Evolutionary conservation across 140 eudicot species (phyloP), one percentile per base, ranked within the genome.

Genomic region (Senecio squalidus): DNA sequence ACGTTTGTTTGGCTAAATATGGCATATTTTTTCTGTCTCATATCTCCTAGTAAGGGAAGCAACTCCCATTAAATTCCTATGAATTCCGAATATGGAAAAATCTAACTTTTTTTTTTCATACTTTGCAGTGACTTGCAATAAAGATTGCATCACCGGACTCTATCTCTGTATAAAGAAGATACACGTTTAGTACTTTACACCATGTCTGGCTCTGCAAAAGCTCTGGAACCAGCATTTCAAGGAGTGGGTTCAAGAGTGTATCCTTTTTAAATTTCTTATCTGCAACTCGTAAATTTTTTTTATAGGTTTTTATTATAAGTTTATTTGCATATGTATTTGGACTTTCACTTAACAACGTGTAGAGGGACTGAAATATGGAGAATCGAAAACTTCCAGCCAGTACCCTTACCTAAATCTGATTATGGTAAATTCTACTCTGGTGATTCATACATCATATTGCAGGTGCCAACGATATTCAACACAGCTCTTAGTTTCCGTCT

Each of bases 291-390:
- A 16, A 55, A 6, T 39, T 25, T 5, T 8, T 17, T 24, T 46
- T 52, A 18, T 3, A 2, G 41, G 14, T 48, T 15, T 9, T 55
- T 64, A 34, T 44, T 28, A 36, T 50, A 47, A 18, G 20, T 46
- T n/a, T 61, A 23, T 40, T 33, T 69, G 3, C 27, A 6, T 14
- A 67, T 20, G 20, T 13, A 39, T 77, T n/a, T 47, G 60, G 64
- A 66, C 30, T 47, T 71, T 47, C 60, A 40, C 86, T 86, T 86
- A 80, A 86, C 95, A 43, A 50, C 43, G 30, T 31, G 17, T 68
- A 93, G 99, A 70, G 99, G 99, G 69, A 88, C 89, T 49, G 99
- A 93, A 71, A 84, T 88, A 54, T 93, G 99, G 99, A 82, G 99
- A 73, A 93, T 93, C 14, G 99, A 93, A 60, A 78, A 93, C 78